Percentiles rank a stretch among this genome's conserved stretches.
phyloP scores from a whole-genome alignment of 169 alveolate genomes.

The Plasmodium malariae region DNA sequence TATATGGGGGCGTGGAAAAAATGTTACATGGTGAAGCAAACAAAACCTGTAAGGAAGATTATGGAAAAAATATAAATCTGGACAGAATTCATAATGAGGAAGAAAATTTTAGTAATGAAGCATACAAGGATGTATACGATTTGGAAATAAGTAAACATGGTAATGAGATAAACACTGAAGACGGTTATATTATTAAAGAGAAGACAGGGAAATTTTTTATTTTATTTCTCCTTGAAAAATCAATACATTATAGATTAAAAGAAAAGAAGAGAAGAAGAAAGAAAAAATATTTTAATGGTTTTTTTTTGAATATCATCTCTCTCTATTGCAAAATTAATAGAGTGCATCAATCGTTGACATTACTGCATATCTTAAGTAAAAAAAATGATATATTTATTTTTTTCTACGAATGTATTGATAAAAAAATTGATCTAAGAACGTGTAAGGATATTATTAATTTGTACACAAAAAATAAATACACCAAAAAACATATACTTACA shows the following conservation, averaged over 20 bases:
- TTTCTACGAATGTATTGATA: conserved; percentile 69
- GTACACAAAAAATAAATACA: conserved; percentile 56
- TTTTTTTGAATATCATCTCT: conserved; percentile 51
- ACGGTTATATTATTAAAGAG: conserved; percentile 21
- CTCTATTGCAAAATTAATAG: conserved; percentile 56
- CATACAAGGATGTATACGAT: neutral
- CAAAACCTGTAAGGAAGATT: neutral
- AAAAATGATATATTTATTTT: conserved; percentile 64
- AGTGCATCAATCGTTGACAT: conserved; percentile 64
- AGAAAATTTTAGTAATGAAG: neutral
- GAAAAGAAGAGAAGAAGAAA: conserved; percentile 37
- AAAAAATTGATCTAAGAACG: conserved; percentile 58
- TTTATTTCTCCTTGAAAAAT: conserved; percentile 41
- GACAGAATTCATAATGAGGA: neutral
- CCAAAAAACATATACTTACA: conserved; percentile 40
- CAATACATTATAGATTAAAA: conserved; percentile 58
- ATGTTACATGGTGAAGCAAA: neutral
- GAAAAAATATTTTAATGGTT: conserved; percentile 47
- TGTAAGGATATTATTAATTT: conserved; percentile 66
- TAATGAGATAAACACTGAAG: neutral
- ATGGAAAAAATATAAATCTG: neutral
- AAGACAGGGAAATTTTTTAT: conserved; percentile 24
- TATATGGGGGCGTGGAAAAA: neutral
- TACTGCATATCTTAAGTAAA: conserved; percentile 46
- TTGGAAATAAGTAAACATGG: conserved; percentile 1